Conservation (phyloP, 78 protist genomes). For the Trichosphaerium sp. region DNA sequence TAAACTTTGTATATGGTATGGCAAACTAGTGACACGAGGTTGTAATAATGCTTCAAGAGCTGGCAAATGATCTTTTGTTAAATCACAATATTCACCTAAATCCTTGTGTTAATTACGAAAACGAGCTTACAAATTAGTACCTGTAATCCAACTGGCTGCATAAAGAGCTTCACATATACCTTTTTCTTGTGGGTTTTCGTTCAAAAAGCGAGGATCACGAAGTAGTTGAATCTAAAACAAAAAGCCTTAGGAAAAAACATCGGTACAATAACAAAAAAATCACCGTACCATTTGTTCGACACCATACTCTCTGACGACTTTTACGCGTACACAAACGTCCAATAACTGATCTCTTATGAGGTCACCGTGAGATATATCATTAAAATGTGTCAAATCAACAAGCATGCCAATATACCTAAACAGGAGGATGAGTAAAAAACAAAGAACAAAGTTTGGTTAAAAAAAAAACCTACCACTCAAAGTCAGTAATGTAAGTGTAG, state of each 20-base stretch:
- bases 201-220: constrained; percentile 33
- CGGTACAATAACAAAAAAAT: no score
- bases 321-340: constrained; percentile 67
- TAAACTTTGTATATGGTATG: constrained; percentile 67
- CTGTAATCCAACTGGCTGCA: constrained; percentile 81
- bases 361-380: constrained; percentile 39
- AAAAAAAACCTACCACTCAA: constrained; percentile 84
- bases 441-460: constrained; percentile 22
- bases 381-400: not conserved
- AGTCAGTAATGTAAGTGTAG: constrained; percentile 67
- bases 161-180: constrained; percentile 52
- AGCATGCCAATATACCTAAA: not conserved
- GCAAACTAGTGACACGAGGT: constrained; percentile 44
- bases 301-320: constrained; percentile 22
- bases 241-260: no score
- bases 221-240: no score
- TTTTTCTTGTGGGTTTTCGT: constrained; percentile 20
- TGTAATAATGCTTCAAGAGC: constrained; percentile 40
- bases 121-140: not conserved
- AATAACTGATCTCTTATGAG: constrained; percentile 58
- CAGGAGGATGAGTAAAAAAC: not conserved
- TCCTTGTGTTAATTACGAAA: not conserved
- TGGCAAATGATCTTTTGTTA: not conserved
- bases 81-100: not conserved
- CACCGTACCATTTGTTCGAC: constrained; percentile 21